Conservation (phyloP, 2,329 filamentous ascomycete species). For the Aureobasidium namibiae region DNA sequence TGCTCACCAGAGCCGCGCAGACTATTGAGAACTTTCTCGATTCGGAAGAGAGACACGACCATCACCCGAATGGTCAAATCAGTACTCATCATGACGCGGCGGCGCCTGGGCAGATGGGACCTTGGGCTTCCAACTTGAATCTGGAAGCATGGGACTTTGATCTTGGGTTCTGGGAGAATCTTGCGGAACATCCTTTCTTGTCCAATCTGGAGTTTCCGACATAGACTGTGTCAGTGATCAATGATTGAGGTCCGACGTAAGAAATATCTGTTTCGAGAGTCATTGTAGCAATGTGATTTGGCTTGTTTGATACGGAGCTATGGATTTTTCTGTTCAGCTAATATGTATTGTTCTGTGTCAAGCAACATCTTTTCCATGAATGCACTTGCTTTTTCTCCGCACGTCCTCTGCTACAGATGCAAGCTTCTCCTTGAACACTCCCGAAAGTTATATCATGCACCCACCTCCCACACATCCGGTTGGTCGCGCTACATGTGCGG, state of each 20-base stretch:
- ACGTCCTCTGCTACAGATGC: too few species aligned
- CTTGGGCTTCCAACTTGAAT: slow-evolving; percentile 15
- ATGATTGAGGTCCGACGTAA: too few species aligned
- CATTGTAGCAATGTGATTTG: too few species aligned
- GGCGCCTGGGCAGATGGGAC: background rate
- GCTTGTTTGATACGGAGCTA: background rate
- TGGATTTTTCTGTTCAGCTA: background rate
- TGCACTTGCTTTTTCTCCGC: too few species aligned
- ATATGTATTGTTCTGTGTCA: background rate
- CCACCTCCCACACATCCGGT: too few species aligned
- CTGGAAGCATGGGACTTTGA: slow-evolving; percentile 24
- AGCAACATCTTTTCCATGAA: too few species aligned
- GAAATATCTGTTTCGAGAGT: background rate
- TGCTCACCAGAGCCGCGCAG: slow-evolving; percentile 22
- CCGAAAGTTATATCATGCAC: background rate
- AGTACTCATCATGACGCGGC: background rate
- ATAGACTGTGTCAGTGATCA: too few species aligned
- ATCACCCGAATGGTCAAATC: slow-evolving; percentile 7
- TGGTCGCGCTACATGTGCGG: too few species aligned
- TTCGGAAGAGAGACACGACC: slow-evolving; percentile 11
- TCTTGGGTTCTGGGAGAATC: slow-evolving; percentile 25
- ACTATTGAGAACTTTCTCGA: slow-evolving; percentile 25
- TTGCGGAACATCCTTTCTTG: slow-evolving; percentile 24
- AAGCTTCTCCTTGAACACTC: background rate
- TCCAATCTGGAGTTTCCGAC: slow-evolving; percentile 1